Conservation (phyloP, 1,284 basidiomycete species). For the Ustilago curta region DNA sequence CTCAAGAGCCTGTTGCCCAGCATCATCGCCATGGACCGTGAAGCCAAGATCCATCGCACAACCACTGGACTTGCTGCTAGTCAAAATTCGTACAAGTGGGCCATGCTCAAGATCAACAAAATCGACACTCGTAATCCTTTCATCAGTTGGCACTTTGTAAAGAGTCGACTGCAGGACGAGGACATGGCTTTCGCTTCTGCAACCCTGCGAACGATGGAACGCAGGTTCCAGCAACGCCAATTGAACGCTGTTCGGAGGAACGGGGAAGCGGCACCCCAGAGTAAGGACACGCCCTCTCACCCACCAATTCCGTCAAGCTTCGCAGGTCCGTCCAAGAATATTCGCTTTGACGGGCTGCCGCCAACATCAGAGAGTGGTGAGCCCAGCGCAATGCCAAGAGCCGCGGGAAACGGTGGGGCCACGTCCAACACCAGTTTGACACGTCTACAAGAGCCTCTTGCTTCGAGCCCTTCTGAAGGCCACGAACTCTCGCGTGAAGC, state of each 20-base stretch:
- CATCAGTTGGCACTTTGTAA: slow-evolving; percentile 61
- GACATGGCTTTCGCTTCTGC: slow-evolving; percentile 58
- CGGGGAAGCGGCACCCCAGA: not conserved
- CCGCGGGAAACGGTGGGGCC: not conserved
- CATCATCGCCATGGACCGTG: slow-evolving; percentile 55
- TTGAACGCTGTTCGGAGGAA: slow-evolving; percentile 15
- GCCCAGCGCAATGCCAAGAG: not conserved
- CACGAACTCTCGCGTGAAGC: slow-evolving; percentile 59
- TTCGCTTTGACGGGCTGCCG: slow-evolving; percentile 25
- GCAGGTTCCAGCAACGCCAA: slow-evolving; percentile 45
- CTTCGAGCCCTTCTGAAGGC: slow-evolving; percentile 15
- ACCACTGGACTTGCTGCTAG: slow-evolving; percentile 29
- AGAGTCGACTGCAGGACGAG: slow-evolving; percentile 53
- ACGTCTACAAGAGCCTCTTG: slow-evolving; percentile 26
- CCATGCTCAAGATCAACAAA: slow-evolving; percentile 49
- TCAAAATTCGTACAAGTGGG: slow-evolving; percentile 46
- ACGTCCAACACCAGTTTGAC: not conserved
- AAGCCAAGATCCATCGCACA: slow-evolving; percentile 18
- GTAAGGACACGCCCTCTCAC: not conserved
- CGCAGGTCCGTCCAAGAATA: slow-evolving; percentile 6
- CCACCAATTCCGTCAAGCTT: slow-evolving; percentile 37
- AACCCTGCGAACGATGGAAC: slow-evolving; percentile 53
- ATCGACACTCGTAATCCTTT: slow-evolving; percentile 65
- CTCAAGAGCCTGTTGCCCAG: slow-evolving; percentile 58
- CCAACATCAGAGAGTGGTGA: not conserved